Evolutionary conservation across 176 grass and related monocot genomes (phyloP).

Genomic region (Musa schizocarpa): DNA sequence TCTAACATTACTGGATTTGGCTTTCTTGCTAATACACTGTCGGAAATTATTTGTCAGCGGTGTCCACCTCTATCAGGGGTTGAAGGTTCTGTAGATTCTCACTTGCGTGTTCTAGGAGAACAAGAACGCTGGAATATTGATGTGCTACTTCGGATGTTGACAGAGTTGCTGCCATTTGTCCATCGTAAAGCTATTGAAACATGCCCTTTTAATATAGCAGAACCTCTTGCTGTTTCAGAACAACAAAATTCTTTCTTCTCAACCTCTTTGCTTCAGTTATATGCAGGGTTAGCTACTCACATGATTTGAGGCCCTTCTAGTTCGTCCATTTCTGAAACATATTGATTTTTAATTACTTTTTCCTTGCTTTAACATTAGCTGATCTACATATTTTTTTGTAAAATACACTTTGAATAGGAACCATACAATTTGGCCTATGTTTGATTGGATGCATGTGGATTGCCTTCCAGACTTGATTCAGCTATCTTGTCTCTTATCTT

Average conservation of each 20-base stretch:
- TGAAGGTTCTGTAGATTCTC: constrained; percentile 82
- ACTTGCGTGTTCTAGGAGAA: constrained; percentile 76
- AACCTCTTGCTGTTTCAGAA: constrained; percentile 21
- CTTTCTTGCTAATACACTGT: background rate
- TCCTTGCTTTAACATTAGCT: constrained; percentile 4
- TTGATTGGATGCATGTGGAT: constrained; percentile 97
- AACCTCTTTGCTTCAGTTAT: constrained; percentile 54
- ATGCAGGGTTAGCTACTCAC: constrained; percentile 51
- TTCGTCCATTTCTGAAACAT: background rate
- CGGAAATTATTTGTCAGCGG: constrained; percentile 35
- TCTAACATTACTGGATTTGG: background rate
- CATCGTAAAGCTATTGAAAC: constrained; percentile 69
- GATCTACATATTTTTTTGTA: constrained; percentile 11
- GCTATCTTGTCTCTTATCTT: constrained; percentile 72
- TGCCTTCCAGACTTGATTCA: constrained; percentile 90
- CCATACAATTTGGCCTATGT: constrained; percentile 67
- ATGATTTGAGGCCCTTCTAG: background rate
- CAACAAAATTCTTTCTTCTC: constrained; percentile 53
- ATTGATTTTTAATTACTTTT: background rate
- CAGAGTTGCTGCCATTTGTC: constrained; percentile 70
- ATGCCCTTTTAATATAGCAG: constrained; percentile 46
- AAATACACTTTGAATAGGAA: constrained; percentile 33
- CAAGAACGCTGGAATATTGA: constrained; percentile 89
- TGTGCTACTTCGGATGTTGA: constrained; percentile 79
- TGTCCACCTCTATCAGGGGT: constrained; percentile 93